Conservation (phyloP, 2,329 filamentous ascomycete species). For the Sporothrix globosa region DNA sequence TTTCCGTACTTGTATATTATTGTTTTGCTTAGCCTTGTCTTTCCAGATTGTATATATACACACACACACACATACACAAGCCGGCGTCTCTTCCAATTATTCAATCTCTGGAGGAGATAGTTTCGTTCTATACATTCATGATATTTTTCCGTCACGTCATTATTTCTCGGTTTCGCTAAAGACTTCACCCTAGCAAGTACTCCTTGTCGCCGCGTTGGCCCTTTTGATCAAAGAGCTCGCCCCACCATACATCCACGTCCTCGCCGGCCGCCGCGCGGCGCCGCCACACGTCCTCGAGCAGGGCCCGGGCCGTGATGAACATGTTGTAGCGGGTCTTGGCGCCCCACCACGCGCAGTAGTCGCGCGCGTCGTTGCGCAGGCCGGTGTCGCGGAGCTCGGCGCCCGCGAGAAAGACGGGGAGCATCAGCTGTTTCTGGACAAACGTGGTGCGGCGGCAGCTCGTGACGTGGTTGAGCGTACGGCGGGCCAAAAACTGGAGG, state of each 20-base stretch:
- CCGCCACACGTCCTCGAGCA: slow-evolving; percentile 38
- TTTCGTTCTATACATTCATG: neutral
- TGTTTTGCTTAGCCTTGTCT: neutral
- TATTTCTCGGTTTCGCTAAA: neutral
- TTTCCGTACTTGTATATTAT: neutral
- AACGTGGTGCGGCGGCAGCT: slow-evolving; percentile 41
- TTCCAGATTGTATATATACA: slow-evolving; percentile 15
- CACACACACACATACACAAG: neutral
- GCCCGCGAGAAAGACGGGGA: slow-evolving; percentile 45
- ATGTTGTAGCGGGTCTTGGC: slow-evolving; percentile 42
- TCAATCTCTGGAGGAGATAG: neutral
- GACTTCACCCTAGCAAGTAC: slow-evolving; percentile 26
- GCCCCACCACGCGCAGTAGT: slow-evolving; percentile 44
- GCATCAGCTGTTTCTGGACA: slow-evolving; percentile 45
- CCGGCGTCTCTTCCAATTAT: neutral
- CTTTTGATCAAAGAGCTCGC: slow-evolving; percentile 24
- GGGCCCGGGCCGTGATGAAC: slow-evolving; percentile 37
- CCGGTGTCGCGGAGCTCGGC: slow-evolving; percentile 40
- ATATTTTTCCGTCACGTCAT: neutral
- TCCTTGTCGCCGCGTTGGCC: slow-evolving; percentile 14
- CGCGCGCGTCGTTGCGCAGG: slow-evolving; percentile 38
- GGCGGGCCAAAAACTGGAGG: slow-evolving; percentile 38
- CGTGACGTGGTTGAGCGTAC: slow-evolving; percentile 42
- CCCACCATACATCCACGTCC: slow-evolving; percentile 25
- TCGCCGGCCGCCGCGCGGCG: neutral